These are phyloP conservation scores for Pythium phragmitis DNA, from an alignment of 352 stramenopile genomes.

Conservation along the genomic window DNA sequence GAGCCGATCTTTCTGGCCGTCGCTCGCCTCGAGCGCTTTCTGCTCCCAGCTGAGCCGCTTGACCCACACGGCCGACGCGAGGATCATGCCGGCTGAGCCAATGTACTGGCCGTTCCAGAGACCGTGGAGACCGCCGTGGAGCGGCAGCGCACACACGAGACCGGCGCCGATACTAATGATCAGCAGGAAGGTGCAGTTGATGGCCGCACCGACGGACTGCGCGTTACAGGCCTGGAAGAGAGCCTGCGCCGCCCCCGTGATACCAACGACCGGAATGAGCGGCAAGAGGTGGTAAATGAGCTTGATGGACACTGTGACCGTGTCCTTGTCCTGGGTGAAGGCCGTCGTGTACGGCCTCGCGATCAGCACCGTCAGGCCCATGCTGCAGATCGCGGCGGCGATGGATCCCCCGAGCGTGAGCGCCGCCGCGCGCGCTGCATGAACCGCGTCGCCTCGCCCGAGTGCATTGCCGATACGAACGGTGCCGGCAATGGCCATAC, in stretches of 20 bases:
- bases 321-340: conserved; percentile 39
- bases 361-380: conserved; percentile 32
- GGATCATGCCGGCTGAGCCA: conserved; percentile 36
- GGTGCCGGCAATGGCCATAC: conserved; percentile 49
- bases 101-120: conserved; percentile 63
- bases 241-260: conserved; percentile 40
- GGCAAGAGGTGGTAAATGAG: conserved; percentile 40
- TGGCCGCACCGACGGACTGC: conserved; percentile 46
- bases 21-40: conserved; percentile 3
- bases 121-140: conserved; percentile 45
- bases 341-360: conserved; percentile 35
- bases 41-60: conserved; percentile 44
- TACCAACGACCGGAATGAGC: conserved; percentile 38
- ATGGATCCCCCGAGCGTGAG: conserved; percentile 31
- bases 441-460: conserved; percentile 39
- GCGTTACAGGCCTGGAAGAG: conserved; percentile 54
- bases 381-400: conserved; percentile 30
- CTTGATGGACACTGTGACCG: conserved; percentile 29
- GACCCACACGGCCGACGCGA: conserved; percentile 51
- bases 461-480: conserved; percentile 63
- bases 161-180: conserved; percentile 46
- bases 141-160: conserved; percentile 40
- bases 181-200: conserved; percentile 58
- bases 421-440: conserved; percentile 32
- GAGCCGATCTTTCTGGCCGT: neutral